Base-by-base conservation (phyloP, 495 filamentous ascomycete species). In the Penicillium soppii region DNA sequence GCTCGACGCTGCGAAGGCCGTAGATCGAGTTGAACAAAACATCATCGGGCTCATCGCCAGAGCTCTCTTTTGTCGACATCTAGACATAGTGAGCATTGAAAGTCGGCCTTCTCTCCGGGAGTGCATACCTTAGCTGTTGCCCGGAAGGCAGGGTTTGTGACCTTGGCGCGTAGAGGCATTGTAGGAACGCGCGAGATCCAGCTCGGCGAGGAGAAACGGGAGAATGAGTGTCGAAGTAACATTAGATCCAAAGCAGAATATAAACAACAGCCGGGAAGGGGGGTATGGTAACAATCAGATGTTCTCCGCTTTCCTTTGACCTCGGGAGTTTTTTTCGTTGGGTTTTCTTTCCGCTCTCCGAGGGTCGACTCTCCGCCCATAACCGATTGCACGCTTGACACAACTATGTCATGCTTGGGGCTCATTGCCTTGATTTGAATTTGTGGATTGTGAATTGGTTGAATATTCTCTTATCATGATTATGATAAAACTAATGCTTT, bases 141-240 rank as follows among this genome's bases (percentile, higher is more conserved):
- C 29, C 68, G 64, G 40, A 77, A 76, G 58, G 82, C 79, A 59
- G 84, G 79, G 68, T 83, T 79, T 54, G 79, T 73, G 53, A 96
- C 79, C 67, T 91, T 95, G 44, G 92, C 90, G 78, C 84, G 84
- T 53, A 97, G 77, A 67, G 92, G 92, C 92, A 97, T 96, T 43
- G 69, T 76, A 54, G 54, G 49, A 64, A 71, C 68, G 47, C 77
- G 80, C 68, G 72, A 79, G 68, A 78, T 66, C 71, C 76, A 74
- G 75, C 79, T 78, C 70, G 74, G 67, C 57, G 72, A 70, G 43
- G 68, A 61, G 52, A 74, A 65, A 49, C 72, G 67, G 58, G 61
- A 68, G 50, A 72, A 66, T 56, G 66, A 68, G 57, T 69, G 70
- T 66, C 73, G 71, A 50, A 79, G 67, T 61, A 85, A 77, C 82